These are phyloP conservation scores for Sporothrix variecibatus DNA, from an alignment of 2,329 filamentous ascomycete genomes.

Conservation along the genomic window DNA sequence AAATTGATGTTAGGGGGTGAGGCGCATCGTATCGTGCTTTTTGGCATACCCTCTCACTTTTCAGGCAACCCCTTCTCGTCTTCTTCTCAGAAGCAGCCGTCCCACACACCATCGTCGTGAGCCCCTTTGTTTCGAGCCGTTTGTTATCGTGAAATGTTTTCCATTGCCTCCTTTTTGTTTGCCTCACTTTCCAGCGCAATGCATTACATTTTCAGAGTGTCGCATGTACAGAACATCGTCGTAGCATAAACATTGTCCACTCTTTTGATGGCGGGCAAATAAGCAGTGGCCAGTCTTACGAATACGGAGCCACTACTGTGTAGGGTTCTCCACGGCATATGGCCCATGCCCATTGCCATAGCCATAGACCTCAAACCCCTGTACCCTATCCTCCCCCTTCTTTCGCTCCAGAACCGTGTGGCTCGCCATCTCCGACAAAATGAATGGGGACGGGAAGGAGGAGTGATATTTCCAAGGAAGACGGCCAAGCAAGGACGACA, in stretches of 20 bases:
- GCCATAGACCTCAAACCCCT: not conserved
- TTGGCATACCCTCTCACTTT: not conserved
- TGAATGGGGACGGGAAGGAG: not conserved
- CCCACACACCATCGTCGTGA: not conserved
- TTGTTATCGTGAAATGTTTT: not conserved
- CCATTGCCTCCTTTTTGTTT: not conserved
- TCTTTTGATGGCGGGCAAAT: not conserved
- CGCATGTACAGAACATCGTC: not conserved
- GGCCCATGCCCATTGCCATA: not conserved
- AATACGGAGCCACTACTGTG: not conserved
- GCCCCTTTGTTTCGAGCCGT: not conserved
- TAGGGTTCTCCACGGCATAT: slow-evolving; percentile 7
- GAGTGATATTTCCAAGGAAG: not conserved
- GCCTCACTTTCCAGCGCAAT: not conserved
- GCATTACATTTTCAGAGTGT: not conserved
- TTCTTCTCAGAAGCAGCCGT: not conserved
- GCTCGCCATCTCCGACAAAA: slow-evolving; percentile 15
- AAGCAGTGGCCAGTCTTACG: not conserved
- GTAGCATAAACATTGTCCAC: slow-evolving; percentile 3
- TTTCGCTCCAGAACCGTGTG: slow-evolving; percentile 2
- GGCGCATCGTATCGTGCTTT: not conserved
- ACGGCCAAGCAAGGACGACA: not conserved
- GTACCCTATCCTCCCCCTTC: not conserved
- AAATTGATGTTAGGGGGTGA: too few species aligned
- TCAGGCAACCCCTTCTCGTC: not conserved